A percentile compares a stretch with the other conserved stretches of the same genome.
Evolutionary conservation across 169 alveolate species (phyloP).

Genomic region (Eimeria maxima): DNA sequence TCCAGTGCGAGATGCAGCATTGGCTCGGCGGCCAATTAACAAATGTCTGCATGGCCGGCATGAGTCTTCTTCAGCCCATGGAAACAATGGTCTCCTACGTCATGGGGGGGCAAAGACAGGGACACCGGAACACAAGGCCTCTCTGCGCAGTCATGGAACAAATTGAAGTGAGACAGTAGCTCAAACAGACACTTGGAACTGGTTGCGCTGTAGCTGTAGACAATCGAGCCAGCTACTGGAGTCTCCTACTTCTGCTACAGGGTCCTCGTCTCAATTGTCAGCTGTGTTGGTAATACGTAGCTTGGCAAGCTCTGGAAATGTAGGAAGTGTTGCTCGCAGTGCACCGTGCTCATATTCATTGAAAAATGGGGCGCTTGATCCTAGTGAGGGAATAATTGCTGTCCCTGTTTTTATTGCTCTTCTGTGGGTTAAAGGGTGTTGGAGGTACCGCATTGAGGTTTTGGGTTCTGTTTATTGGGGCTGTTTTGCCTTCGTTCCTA

Average conservation of each 20-base stretch:
- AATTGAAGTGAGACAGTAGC: slow-evolving; percentile 55
- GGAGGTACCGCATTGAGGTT: background rate
- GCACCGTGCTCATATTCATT: background rate
- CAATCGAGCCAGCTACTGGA: background rate
- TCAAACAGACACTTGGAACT: background rate
- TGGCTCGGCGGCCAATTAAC: slow-evolving; percentile 82
- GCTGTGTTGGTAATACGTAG: background rate
- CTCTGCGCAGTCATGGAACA: slow-evolving; percentile 67
- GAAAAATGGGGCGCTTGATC: background rate
- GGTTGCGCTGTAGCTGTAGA: background rate
- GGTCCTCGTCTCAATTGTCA: background rate
- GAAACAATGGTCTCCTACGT: slow-evolving; percentile 84
- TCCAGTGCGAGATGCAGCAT: slow-evolving; percentile 83
- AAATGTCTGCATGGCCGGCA: slow-evolving; percentile 80
- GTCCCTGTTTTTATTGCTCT: background rate
- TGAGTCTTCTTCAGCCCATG: slow-evolving; percentile 82
- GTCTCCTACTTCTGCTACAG: background rate
- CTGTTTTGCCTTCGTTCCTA: background rate
- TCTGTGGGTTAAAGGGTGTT: background rate
- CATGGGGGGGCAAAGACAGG: slow-evolving; percentile 72
- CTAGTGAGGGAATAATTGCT: background rate
- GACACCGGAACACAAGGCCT: slow-evolving; percentile 5
- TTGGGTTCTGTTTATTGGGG: background rate
- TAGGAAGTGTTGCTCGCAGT: background rate
- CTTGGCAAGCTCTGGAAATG: background rate